Percentiles rank a stretch among this genome's conserved stretches.
phyloP scores from a whole-genome alignment of 805 yeast species.

The Zygoascus ofunaensis region DNA sequence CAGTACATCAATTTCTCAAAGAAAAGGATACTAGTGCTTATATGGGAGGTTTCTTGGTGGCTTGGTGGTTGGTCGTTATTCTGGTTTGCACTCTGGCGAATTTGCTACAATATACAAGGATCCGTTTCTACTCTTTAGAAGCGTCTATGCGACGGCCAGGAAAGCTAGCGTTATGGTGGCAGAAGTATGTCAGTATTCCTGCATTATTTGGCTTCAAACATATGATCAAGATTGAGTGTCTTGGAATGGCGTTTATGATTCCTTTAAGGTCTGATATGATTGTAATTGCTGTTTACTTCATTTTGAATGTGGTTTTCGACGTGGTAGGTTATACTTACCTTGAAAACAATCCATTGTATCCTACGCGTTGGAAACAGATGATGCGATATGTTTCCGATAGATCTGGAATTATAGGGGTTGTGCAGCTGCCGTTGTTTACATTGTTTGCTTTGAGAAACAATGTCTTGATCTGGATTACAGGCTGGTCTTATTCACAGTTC shows the following conservation, averaged over 20 bases:
- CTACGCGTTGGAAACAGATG: constrained; percentile 28
- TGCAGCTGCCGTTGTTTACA: constrained; percentile 42
- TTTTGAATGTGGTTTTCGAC: constrained; percentile 28
- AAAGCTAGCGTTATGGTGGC: constrained; percentile 15
- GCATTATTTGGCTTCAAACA: constrained; percentile 29
- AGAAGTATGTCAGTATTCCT: constrained; percentile 29
- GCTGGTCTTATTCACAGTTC: constrained; percentile 49
- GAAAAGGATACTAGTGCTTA: constrained; percentile 25
- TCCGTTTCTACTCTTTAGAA: constrained; percentile 18
- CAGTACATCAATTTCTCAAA: constrained; percentile 13
- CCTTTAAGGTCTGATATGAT: constrained; percentile 48
- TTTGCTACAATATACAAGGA: constrained; percentile 8
- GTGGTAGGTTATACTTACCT: constrained; percentile 25
- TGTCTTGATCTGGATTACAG: constrained; percentile 48
- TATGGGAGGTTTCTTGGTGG: constrained; percentile 25
- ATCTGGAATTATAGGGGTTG: constrained; percentile 42
- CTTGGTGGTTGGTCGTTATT: constrained; percentile 25
- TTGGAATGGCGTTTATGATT: constrained; percentile 25
- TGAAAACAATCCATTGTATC: constrained; percentile 33
- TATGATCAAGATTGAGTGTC: constrained; percentile 19
- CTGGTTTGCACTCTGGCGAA: constrained; percentile 8
- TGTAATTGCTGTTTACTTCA: constrained; percentile 34
- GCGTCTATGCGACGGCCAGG: constrained; percentile 18
- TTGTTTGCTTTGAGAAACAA: constrained; percentile 59
- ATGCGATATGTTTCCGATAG: constrained; percentile 43